Conservation (phyloP, 345 rosid species). For the Draba incana region DNA sequence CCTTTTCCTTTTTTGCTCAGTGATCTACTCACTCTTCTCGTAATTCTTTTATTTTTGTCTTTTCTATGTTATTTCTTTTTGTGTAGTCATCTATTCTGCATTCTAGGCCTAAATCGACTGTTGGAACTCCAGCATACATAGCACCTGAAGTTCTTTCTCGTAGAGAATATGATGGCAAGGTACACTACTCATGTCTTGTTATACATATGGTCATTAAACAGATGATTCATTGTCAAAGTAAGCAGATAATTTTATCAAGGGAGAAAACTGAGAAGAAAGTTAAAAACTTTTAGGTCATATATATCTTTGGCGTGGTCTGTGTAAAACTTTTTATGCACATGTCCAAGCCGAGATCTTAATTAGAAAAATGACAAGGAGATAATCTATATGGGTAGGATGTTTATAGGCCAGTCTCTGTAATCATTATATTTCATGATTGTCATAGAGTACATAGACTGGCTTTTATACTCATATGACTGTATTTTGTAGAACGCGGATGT, state of each 20-base stretch:
- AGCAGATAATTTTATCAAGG: not conserved
- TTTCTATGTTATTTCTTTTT: not conserved
- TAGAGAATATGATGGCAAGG: constrained; percentile 85
- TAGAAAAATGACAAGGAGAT: not conserved
- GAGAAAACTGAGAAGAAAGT: not conserved
- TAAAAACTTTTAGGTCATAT: too few species aligned
- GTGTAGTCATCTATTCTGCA: constrained; percentile 78
- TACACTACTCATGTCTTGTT: constrained; percentile 29
- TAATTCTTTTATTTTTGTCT: constrained; percentile 9
- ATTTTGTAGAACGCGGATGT: constrained; percentile 79
- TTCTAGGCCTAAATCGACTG: constrained; percentile 89
- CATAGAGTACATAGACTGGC: constrained; percentile 1
- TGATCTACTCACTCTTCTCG: not conserved
- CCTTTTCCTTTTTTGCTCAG: not conserved
- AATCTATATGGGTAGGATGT: constrained; percentile 8
- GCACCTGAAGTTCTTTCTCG: constrained; percentile 90
- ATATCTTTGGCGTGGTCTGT: not conserved
- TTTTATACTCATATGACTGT: constrained; percentile 17
- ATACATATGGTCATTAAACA: not conserved
- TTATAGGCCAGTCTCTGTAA: constrained; percentile 13
- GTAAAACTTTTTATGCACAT: not conserved
- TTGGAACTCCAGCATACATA: constrained; percentile 94
- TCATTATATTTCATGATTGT: not conserved
- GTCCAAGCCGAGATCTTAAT: not conserved
- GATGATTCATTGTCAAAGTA: constrained; percentile 9